These are phyloP conservation scores for Casuarina equisetifolia DNA, from an alignment of 306 rosid genomes.

Conservation along the genomic window DNA sequence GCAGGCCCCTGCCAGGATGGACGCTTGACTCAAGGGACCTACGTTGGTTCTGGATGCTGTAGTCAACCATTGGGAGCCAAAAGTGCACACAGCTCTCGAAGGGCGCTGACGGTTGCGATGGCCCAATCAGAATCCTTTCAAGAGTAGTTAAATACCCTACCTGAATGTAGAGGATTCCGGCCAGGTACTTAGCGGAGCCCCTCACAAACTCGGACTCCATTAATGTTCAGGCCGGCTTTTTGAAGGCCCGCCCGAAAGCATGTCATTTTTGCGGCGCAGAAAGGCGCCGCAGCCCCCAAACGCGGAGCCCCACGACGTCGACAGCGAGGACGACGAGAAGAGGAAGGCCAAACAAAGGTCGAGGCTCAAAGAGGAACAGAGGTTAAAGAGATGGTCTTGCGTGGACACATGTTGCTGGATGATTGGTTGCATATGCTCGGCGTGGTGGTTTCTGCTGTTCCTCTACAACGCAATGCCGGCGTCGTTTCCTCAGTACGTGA, in stretches of 20 bases:
- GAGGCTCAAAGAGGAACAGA: not conserved
- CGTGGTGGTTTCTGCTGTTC: constrained; percentile 74
- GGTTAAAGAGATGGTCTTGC: constrained; percentile 47
- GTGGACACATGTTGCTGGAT: constrained; percentile 73
- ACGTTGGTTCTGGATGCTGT: not conserved
- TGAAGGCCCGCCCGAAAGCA: constrained; percentile 21
- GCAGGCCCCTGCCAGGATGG: not conserved
- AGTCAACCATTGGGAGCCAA: not conserved
- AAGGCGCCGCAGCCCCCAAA: constrained; percentile 34
- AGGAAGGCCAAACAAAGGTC: constrained; percentile 10
- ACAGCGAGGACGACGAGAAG: not conserved
- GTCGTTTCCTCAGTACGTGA: constrained; percentile 77
- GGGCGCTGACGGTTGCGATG: constrained; percentile 1
- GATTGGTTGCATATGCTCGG: constrained; percentile 61
- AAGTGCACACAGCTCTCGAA: constrained; percentile 4
- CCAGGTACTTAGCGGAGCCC: constrained; percentile 19
- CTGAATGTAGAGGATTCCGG: constrained; percentile 3
- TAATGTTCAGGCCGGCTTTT: not conserved
- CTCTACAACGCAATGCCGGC: constrained; percentile 80
- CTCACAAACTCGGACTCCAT: constrained; percentile 11
- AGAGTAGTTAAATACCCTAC: too few species aligned
- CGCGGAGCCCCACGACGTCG: constrained; percentile 5
- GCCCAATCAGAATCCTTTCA: too few species aligned
- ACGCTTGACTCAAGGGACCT: constrained; percentile 6
- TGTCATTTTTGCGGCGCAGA: constrained; percentile 65